Evolutionary conservation across 768 basidiomycete genomes (phyloP), one percentile per base, ranked within the genome.

Genomic region (Cyathus striatus): DNA sequence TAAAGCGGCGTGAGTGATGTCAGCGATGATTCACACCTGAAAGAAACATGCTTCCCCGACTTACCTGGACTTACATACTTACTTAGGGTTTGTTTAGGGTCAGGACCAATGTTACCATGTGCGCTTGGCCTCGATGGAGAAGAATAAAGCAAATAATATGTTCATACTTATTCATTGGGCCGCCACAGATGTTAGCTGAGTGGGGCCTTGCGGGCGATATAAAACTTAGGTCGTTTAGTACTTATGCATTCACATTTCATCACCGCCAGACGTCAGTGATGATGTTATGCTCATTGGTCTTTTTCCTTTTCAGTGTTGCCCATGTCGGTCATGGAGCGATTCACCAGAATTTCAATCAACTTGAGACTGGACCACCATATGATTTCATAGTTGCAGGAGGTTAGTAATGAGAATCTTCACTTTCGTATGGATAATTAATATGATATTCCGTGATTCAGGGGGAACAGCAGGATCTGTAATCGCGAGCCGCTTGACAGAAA

Each of bases 381-480:
- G 58, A 58, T 40, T 60, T 57, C 41, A 42, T 60, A 2, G 47
- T 60, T 12, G 41, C 55, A 32, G 58, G 58, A 41, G 58, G 58
- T 58, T 26, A 16, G 10, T 24, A 13, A 9, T 20, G 20, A 13
- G 35, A 14, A 34, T 7, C 7, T 55, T 24, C 35, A 20, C 6
- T 17, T 2, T 17, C n/a, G 6, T 23, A 14, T 36, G 57, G 59
- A 1, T 5, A 23, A 10, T 9, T 9, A 6, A 25, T 22, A 35
- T 17, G 14, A n/a, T 23, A 13, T 35, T 37, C 7, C 17, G 10
- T 9, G 14, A 4, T 17, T 43, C 38, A 42, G 54, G 52, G n/a
- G 56, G 58, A 10, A 58, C 53, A 1, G 56, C 53, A 14, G 53
- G 53, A 3, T 48, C 41, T 20, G 53, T 55, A 7, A 27, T 52